These are phyloP conservation scores for Carex myosuroides DNA, from an alignment of 176 grass and related monocot genomes.

Conservation along the genomic window DNA sequence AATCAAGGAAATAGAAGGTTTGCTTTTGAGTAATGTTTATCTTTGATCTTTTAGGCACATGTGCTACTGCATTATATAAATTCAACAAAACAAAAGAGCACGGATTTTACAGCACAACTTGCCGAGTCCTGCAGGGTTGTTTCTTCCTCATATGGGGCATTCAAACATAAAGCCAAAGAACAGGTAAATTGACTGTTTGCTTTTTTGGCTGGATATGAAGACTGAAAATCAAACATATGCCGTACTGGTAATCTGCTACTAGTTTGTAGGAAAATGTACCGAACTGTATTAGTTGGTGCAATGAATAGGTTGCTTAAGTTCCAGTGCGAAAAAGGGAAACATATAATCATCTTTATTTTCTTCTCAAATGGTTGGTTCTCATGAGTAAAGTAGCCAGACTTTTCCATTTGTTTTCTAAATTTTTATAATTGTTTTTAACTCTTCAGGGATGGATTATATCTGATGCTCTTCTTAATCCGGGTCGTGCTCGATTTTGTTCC, in stretches of 20 bases:
- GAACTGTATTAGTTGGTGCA: neutral
- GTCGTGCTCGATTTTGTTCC: constrained; percentile 43
- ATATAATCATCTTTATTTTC: no score
- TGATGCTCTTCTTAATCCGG: constrained; percentile 78
- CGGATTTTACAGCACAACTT: constrained; percentile 71
- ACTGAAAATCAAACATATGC: neutral
- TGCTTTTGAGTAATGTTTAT: neutral
- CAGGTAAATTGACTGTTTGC: constrained; percentile 38
- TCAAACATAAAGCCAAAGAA: constrained; percentile 90
- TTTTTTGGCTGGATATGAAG: neutral
- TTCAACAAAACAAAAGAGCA: constrained; percentile 54
- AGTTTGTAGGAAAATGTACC: neutral
- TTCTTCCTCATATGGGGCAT: constrained; percentile 71
- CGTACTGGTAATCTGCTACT: neutral
- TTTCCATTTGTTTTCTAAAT: constrained; percentile 4
- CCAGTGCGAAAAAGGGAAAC: no score
- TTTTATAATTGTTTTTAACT: constrained; percentile 8
- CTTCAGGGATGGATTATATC: constrained; percentile 92
- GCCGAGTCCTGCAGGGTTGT: constrained; percentile 90
- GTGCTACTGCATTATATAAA: constrained; percentile 82
- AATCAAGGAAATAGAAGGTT: neutral
- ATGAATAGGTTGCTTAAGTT: no score
- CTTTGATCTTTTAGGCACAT: constrained; percentile 53
- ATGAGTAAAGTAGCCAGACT: neutral
- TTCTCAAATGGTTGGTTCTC: no score